Evolutionary conservation across 306 rosid species (phyloP).

Genomic region (Citrullus mucosospermus): DNA sequence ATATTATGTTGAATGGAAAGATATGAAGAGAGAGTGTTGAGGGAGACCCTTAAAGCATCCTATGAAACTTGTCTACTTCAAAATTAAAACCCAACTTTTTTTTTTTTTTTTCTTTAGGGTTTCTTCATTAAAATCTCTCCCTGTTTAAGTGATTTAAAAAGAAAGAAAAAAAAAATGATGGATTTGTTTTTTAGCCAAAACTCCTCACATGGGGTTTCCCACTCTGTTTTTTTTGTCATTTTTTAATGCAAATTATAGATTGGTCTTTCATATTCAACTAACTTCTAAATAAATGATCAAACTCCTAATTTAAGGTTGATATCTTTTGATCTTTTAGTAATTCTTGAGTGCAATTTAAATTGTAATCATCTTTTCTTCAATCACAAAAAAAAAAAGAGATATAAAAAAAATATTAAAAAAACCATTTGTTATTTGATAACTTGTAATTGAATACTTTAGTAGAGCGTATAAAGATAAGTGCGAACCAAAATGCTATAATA

Average conservation of each 20-base stretch:
- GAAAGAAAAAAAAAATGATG: not conserved
- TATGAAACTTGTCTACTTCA: constrained; percentile 5
- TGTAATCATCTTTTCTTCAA: too few species aligned
- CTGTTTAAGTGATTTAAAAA: not conserved
- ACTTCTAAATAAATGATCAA: not conserved
- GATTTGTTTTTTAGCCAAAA: not conserved
- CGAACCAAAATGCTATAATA: too few species aligned
- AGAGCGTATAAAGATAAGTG: too few species aligned
- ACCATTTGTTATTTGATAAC: too few species aligned
- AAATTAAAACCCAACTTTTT: not conserved
- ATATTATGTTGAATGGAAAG: not conserved
- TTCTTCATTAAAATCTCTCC: not conserved
- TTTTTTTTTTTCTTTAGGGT: not conserved
- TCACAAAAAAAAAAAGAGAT: too few species aligned
- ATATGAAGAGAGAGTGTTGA: not conserved
- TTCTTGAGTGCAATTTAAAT: too few species aligned
- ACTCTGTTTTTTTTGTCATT: not conserved
- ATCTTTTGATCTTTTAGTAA: too few species aligned
- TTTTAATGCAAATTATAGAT: not conserved
- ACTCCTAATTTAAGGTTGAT: not conserved
- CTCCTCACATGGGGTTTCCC: not conserved
- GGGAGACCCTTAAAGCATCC: constrained; percentile 8
- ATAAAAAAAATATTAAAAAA: too few species aligned
- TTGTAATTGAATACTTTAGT: too few species aligned
- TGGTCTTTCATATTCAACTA: not conserved